Conservation (phyloP, 1,284 basidiomycete genomes). For the Abortiporus biennis region DNA sequence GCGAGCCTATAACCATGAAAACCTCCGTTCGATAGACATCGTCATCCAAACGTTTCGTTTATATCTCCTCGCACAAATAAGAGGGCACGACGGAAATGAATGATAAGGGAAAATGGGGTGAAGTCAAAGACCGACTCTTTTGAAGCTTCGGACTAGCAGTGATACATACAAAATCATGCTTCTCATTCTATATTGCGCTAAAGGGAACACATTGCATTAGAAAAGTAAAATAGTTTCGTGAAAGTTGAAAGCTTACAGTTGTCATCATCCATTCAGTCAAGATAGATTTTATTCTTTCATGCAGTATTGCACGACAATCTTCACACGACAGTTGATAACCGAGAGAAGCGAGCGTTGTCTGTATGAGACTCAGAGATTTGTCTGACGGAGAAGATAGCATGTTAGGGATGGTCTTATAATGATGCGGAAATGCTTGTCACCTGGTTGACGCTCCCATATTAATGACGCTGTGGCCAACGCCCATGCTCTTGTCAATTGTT, state of each 20-base stretch:
- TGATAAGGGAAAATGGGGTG: too few relatives aligned
- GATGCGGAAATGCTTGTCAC: too few relatives aligned
- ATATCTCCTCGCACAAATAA: too few relatives aligned
- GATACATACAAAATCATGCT: too few relatives aligned
- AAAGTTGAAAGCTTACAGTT: not conserved
- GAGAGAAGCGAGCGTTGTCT: not conserved
- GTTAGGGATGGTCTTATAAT: not conserved
- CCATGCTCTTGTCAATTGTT: constrained; percentile 27
- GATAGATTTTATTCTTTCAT: not conserved
- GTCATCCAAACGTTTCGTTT: too few relatives aligned
- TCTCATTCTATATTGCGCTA: too few relatives aligned
- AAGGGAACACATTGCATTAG: not conserved
- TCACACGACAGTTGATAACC: not conserved
- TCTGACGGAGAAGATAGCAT: not conserved
- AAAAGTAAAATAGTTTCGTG: not conserved
- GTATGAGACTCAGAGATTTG: not conserved
- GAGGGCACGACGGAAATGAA: too few relatives aligned
- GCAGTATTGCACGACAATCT: not conserved
- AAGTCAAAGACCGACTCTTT: too few relatives aligned
- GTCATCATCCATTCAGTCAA: not conserved
- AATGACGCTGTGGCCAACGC: constrained; percentile 29
- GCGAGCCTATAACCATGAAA: too few relatives aligned
- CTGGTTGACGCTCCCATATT: constrained; percentile 30
- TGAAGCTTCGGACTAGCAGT: too few relatives aligned
- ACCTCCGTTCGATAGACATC: too few relatives aligned